A percentile compares a stretch with the other conserved stretches of the same genome.
Evolutionary conservation across 202 grass and related monocot species (phyloP).

Genomic region (Carex arenaria): DNA sequence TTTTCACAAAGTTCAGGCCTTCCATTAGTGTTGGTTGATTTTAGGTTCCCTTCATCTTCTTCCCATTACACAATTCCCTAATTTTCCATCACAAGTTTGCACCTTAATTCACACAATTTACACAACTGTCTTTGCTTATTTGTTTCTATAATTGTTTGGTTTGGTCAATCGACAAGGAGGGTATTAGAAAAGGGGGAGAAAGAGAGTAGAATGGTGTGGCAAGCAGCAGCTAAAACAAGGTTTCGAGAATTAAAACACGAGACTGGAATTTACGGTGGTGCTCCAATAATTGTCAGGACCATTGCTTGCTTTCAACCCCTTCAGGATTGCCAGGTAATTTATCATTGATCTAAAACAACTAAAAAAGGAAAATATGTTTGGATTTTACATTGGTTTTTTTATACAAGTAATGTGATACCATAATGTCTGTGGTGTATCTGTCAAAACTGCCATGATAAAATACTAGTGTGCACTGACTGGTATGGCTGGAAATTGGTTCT

Average conservation of each 20-base stretch:
- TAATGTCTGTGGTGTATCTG: neutral
- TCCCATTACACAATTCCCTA: slow-evolving; percentile 14
- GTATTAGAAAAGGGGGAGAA: slow-evolving; percentile 31
- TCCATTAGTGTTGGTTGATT: neutral
- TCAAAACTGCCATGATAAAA: neutral
- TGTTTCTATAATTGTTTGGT: slow-evolving; percentile 24
- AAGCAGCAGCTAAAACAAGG: slow-evolving; percentile 75
- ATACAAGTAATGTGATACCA: neutral
- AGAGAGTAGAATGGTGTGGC: slow-evolving; percentile 91
- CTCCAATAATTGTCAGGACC: slow-evolving; percentile 57
- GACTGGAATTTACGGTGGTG: slow-evolving; percentile 47
- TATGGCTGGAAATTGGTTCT: neutral
- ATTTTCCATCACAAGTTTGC: slow-evolving; percentile 4
- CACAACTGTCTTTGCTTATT: slow-evolving; percentile 24
- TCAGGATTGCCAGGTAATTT: slow-evolving; percentile 86
- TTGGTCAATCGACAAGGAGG: neutral
- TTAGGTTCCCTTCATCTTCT: neutral
- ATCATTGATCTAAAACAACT: neutral
- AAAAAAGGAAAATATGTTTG: neutral
- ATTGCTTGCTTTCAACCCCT: slow-evolving; percentile 79
- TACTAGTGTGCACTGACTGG: neutral
- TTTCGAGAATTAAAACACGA: slow-evolving; percentile 87
- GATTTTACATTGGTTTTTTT: neutral
- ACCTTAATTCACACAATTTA: neutral
- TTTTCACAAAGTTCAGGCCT: neutral